Base-by-base conservation (phyloP, 164 flowering plant genomes). In the grape (Vitis vinifera) region DNA sequence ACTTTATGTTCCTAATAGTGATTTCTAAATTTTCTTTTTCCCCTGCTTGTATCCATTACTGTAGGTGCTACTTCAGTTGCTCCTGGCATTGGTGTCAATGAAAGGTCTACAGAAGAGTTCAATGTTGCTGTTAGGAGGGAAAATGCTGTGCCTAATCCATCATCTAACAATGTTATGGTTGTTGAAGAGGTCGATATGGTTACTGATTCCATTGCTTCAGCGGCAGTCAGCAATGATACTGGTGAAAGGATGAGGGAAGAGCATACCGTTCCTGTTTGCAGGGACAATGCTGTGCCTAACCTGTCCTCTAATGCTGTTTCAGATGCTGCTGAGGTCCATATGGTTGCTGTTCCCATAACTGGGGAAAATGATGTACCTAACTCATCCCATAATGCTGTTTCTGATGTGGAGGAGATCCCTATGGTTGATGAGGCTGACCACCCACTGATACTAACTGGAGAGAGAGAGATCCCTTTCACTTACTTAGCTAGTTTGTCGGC, bases 401-500 rank as follows among this genome's bases (percentile, higher is more conserved):
- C 51, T 27, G 53, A 71, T 66, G 71, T 50, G 30, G 84, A 83
- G 59, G 86, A 80, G 37, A 31, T 73, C 23, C 67, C 67, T 52
- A 71, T 77, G 76, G 74, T 71, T 77, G 85, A 80, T 83, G 84
- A 70, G 51, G 73, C 68, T 50, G 93, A 84, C 23, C 76, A 81
- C 51, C 87, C 81, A 10, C 65, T 67, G 70, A 71, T 90, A 62
- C 75, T 82, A 59, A 65, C 84, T 61, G 83, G 86, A 65, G 84
- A 84, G 53, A 68, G 49, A 49, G 95, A 92, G 75, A 68, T 59
- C 53, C 99, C 97, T 71, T 96, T 96, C 71, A 92, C 90, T 6
- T 96, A 96, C 83, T 74, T 96, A 69, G 84, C 92, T 60, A 84
- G 84, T 80, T 66, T 96, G 76, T 85, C 84, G 56, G 84, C 88